Evolutionary conservation across 2,329 filamentous ascomycete genomes (phyloP).

Genomic region (Diaporthe ilicicola): DNA sequence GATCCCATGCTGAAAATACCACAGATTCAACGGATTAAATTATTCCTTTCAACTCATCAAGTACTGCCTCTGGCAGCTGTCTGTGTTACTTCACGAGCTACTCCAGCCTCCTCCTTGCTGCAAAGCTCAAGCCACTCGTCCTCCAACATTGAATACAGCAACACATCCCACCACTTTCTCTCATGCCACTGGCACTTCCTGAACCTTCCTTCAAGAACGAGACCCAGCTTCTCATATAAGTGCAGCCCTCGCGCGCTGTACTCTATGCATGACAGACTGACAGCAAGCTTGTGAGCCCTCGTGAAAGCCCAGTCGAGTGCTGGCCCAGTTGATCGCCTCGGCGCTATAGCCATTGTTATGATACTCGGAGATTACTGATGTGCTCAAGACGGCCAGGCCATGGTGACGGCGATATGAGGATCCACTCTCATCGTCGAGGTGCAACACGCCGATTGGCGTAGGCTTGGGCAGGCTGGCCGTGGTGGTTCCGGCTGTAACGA

Average conservation of each 20-base stretch:
- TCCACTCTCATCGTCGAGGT: conserved; percentile 6
- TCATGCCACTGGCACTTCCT: conserved; percentile 54
- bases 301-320: conserved; percentile 55
- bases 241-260: conserved; percentile 53
- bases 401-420: conserved; percentile 8
- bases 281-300: conserved; percentile 52
- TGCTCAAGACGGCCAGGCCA: conserved; percentile 40
- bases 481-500: background rate
- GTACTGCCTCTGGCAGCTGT: too few relatives aligned
- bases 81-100: too few relatives aligned
- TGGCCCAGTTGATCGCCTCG: conserved; percentile 58
- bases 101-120: background rate
- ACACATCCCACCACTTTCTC: conserved; percentile 48
- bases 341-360: conserved; percentile 50
- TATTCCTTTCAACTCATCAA: too few relatives aligned
- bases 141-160: conserved; percentile 49
- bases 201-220: conserved; percentile 51
- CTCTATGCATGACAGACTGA: conserved; percentile 49
- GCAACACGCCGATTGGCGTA: conserved; percentile 32
- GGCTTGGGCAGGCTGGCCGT: background rate
- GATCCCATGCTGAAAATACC: background rate
- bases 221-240: conserved; percentile 55
- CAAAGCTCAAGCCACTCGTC: conserved; percentile 45
- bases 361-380: conserved; percentile 45
- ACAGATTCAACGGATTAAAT: rapidly evolving